Percentiles rank a stretch among this genome's conserved stretches.
phyloP scores from a whole-genome alignment of 257 asterid genomes.

The Penstemon newberryi region DNA sequence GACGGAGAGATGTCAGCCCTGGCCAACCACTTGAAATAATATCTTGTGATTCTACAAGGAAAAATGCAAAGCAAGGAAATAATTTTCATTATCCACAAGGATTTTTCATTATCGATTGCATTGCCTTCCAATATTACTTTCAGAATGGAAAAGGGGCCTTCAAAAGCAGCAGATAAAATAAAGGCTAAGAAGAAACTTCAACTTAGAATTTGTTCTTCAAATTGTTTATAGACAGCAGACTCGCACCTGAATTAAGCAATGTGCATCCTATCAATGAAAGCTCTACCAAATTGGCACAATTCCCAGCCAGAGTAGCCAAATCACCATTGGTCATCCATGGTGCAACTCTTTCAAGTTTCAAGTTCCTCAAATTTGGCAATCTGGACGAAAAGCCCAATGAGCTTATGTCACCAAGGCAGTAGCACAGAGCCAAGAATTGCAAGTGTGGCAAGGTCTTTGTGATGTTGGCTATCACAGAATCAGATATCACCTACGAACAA shows the following conservation, averaged over 20 bases:
- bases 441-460: conserved; percentile 47
- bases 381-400: conserved; percentile 49
- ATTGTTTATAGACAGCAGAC: conserved; percentile 5
- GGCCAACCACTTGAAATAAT: conserved; percentile 87
- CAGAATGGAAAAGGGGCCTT: conserved; percentile 8
- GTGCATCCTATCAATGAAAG: conserved; percentile 81
- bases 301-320: conserved; percentile 58
- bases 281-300: conserved; percentile 54
- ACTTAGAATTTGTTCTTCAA: conserved; percentile 3
- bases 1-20: conserved; percentile 68
- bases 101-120: conserved; percentile 6
- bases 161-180: conserved; percentile 11
- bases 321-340: conserved; percentile 78
- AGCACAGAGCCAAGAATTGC: conserved; percentile 66
- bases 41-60: conserved; percentile 64
- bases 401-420: conserved; percentile 81
- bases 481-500: conserved; percentile 64
- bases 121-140: conserved; percentile 3
- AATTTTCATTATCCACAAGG: neutral
- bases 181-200: conserved; percentile 12
- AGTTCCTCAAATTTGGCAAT: conserved; percentile 68
- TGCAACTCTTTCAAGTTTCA: conserved; percentile 83
- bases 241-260: conserved; percentile 65
- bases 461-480: conserved; percentile 54
- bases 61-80: conserved; percentile 19